A percentile compares a stretch with the other conserved stretches of the same genome.
phyloP scores from a whole-genome alignment of 139 green algal genomes.

The Ostreobium quekettii region DNA sequence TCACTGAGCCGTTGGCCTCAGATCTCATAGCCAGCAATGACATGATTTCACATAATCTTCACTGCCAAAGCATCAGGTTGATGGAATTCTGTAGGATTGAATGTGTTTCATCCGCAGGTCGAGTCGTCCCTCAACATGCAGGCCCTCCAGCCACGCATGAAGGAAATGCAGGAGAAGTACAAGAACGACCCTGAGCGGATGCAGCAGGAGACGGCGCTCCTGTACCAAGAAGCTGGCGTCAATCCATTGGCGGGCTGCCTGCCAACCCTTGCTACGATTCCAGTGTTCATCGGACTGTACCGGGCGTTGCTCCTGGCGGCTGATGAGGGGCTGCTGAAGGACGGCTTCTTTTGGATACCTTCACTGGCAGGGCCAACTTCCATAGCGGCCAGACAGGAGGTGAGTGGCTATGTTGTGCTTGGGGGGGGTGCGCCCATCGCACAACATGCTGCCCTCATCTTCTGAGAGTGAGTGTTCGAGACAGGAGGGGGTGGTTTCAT shows the following conservation, averaged over 20 bases:
- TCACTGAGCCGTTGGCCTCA: too few species aligned
- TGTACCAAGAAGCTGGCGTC: slow-evolving; percentile 75
- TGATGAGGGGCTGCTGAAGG: slow-evolving; percentile 74
- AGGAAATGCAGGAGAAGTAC: slow-evolving; percentile 90
- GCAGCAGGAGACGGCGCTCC: slow-evolving; percentile 79
- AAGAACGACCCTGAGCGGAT: slow-evolving; percentile 72
- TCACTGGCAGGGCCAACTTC: slow-evolving; percentile 72
- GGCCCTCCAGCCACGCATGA: slow-evolving; percentile 79
- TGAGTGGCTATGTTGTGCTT: too few species aligned
- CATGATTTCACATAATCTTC: too few species aligned
- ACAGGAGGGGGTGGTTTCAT: too few species aligned
- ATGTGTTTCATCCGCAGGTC: too few species aligned
- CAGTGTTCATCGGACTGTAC: slow-evolving; percentile 94
- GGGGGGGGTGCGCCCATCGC: too few species aligned
- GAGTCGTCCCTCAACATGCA: slow-evolving; percentile 89
- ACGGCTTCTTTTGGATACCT: slow-evolving; percentile 93
- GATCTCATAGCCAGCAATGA: too few species aligned
- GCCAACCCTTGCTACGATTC: slow-evolving; percentile 84
- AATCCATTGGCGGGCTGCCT: slow-evolving; percentile 92
- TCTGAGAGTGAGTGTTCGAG: too few species aligned
- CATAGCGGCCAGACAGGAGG: slow-evolving; percentile 28
- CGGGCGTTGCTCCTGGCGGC: slow-evolving; percentile 80
- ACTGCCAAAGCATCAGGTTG: too few species aligned
- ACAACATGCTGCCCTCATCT: too few species aligned
- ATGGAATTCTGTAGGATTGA: too few species aligned